A percentile compares a stretch with the other conserved stretches of the same genome.
These are phyloP conservation scores for Solanum stenotomum DNA, from an alignment of 257 asterid genomes.

Conservation along the genomic window DNA sequence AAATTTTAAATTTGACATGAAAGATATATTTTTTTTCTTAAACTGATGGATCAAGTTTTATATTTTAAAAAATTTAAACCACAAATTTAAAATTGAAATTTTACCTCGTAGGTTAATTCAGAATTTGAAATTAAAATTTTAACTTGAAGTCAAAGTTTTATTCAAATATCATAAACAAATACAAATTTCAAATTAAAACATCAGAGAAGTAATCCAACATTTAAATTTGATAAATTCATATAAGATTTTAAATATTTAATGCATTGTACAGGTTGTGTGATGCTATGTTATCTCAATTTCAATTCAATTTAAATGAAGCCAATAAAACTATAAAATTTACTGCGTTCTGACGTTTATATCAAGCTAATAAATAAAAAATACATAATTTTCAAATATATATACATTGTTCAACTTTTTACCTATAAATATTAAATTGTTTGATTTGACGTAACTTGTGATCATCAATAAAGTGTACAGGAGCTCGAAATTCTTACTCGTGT, in stretches of 20 bases:
- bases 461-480: background rate
- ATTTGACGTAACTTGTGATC: background rate
- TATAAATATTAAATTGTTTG: background rate
- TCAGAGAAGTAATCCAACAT: background rate
- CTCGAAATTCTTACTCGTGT: background rate
- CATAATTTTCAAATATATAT: no score
- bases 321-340: no score
- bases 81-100: background rate
- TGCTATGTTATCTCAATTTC: background rate
- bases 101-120: background rate
- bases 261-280: background rate
- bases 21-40: no score
- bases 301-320: no score
- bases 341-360: no score
- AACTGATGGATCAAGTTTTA: no score
- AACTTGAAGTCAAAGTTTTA: background rate
- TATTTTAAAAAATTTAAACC: no score
- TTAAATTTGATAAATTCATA: background rate
- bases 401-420: no score
- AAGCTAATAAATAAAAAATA: no score
- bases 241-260: no score
- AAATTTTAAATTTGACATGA: no score
- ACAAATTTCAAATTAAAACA: background rate
- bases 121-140: background rate
- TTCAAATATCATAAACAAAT: background rate